Evolutionary conservation across 192 early-diverging fungal species (phyloP).

Genomic region (Backusella luteola): DNA sequence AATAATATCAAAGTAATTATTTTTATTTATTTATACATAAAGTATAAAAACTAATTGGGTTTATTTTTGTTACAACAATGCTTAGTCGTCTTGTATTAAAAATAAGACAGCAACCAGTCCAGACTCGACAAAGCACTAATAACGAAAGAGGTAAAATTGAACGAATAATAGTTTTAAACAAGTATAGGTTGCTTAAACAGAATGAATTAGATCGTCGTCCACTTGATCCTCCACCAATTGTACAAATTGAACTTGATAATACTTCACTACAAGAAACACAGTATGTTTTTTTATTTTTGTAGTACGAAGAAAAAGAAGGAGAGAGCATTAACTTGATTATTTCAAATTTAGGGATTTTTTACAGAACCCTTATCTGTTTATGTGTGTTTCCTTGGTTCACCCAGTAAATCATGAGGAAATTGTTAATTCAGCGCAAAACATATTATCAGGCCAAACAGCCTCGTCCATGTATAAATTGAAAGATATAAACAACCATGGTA

Average conservation of each 20-base stretch:
- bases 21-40: not conserved
- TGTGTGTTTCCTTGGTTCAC: constrained; percentile 87
- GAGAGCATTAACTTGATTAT: not conserved
- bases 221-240: constrained; percentile 33
- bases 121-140: constrained; percentile 27
- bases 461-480: constrained; percentile 84
- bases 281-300: constrained; percentile 8
- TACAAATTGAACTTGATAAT: constrained; percentile 22
- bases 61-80: not conserved
- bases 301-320: not conserved
- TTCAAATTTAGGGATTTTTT: constrained; percentile 34
- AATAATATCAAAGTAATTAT: constrained; percentile 11
- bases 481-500: constrained; percentile 69
- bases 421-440: constrained; percentile 65
- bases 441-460: constrained; percentile 87
- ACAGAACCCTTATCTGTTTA: constrained; percentile 89
- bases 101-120: constrained; percentile 29
- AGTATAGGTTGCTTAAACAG: not conserved
- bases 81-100: constrained; percentile 13
- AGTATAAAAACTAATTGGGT: not conserved
- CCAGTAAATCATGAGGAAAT: constrained; percentile 76
- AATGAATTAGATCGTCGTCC: constrained; percentile 21
- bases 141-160: constrained; percentile 31
- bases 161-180: not conserved
- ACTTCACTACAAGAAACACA: constrained; percentile 13